Base-by-base conservation (phyloP, 1,284 basidiomycete genomes). In the Peniophora sp. region DNA sequence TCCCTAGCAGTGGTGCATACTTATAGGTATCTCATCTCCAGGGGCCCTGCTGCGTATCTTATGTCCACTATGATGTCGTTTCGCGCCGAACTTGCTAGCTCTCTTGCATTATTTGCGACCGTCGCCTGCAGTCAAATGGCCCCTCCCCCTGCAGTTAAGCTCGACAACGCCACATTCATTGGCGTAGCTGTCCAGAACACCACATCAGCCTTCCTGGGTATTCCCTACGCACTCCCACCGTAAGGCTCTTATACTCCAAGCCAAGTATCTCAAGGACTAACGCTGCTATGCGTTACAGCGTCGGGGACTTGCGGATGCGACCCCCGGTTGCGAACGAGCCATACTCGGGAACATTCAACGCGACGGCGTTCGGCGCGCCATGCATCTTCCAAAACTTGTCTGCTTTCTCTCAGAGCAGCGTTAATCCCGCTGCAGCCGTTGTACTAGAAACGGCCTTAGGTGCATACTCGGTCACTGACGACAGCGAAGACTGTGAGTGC, bases 211-310 rank as follows among this genome's bases (percentile, higher is more conserved):
- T 80, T 73, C 54, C 59, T 79, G 2, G 77, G 78, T 0, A 77
- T 81, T 24, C 78, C 78, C 0, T 83, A 73, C 52, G 78, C 78
- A 0, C 54, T 66, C 45, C 68, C 72, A 2, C 71, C 71, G 66
- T 69, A 52, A 38, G 66, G 58, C n/a, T 34, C 8, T 16, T 27
- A 11, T 45, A 35, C 32, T 46, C 16, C 16, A n/a, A n/a, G 10
- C 10, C 34, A 10, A n/a, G n/a, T 10, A 36, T 36, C n/a, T 36
- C 10, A 36, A 36, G n/a, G n/a, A n/a, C n/a, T n/a, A n/a, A n/a
- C n/a, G n/a, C n/a, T n/a, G n/a, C n/a, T n/a, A n/a, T n/a, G n/a
- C n/a, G n/a, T n/a, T n/a, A n/a, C 27, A 62, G 61, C 2, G 48
- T 56, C 24, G 61, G 58, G 2, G 54, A 59, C 14, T 53, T 59